These are phyloP conservation scores for Sphagnum contortum DNA, from an alignment of 225 moss, liverwort and hornwort genomes.

Conservation along the genomic window DNA sequence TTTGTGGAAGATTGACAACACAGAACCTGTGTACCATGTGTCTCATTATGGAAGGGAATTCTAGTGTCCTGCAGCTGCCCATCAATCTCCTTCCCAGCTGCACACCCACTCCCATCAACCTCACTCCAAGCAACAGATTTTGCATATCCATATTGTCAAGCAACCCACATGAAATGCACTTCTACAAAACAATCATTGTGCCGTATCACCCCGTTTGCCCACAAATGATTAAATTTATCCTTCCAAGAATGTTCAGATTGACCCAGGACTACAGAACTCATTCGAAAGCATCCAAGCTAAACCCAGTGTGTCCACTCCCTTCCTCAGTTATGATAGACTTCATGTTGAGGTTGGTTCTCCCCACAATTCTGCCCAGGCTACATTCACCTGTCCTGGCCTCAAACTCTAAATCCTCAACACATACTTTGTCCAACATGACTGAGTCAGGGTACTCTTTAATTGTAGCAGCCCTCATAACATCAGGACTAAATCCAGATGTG, in stretches of 20 bases:
- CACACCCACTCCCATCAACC: slow-evolving; percentile 24
- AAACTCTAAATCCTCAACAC: slow-evolving; percentile 1
- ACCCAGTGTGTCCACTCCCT: not conserved
- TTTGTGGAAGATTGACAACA: too few relatives aligned
- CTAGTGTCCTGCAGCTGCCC: slow-evolving; percentile 27
- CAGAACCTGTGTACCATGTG: slow-evolving; percentile 17
- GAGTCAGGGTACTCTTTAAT: slow-evolving; percentile 11
- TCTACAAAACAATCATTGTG: not conserved
- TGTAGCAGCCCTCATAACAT: not conserved
- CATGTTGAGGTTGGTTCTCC: slow-evolving; percentile 9
- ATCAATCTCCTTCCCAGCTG: slow-evolving; percentile 22
- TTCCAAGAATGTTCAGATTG: too few relatives aligned
- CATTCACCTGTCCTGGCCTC: slow-evolving; percentile 7
- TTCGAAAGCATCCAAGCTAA: slow-evolving; percentile 10
- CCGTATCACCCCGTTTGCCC: not conserved
- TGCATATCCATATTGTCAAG: not conserved
- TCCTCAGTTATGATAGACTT: not conserved
- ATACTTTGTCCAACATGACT: slow-evolving; percentile 5
- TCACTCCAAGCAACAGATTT: slow-evolving; percentile 51
- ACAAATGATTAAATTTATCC: not conserved
- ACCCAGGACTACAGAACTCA: slow-evolving; percentile 10
- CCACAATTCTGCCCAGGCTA: slow-evolving; percentile 7
- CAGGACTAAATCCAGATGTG: not conserved
- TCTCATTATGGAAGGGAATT: slow-evolving; percentile 22
- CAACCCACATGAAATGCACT: not conserved